Conservation (phyloP, 23 red algal genomes). For the Gracilaria domingensis region DNA sequence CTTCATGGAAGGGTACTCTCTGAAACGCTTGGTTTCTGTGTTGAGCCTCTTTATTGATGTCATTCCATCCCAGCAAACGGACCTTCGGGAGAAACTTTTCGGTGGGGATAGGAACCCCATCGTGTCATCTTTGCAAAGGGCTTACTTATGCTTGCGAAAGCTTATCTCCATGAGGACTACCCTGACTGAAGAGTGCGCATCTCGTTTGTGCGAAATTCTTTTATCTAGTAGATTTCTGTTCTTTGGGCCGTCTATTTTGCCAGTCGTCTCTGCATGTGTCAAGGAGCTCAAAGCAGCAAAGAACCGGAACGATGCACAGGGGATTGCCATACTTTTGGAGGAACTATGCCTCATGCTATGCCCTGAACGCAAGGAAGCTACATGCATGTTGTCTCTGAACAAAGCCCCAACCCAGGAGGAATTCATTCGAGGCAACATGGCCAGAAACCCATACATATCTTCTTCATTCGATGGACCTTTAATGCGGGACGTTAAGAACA, state of each 20-base stretch:
- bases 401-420: constrained; percentile 95
- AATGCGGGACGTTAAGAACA: constrained; percentile 89
- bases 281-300: constrained; percentile 59
- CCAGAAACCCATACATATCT: constrained; percentile 71
- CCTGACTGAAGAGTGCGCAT: constrained; percentile 72
- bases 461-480: constrained; percentile 69
- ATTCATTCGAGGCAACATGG: constrained; percentile 84
- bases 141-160: constrained; percentile 72
- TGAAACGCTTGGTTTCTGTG: constrained; percentile 60
- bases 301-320: constrained; percentile 52
- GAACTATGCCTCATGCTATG: constrained; percentile 71
- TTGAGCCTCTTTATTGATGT: constrained; percentile 48
- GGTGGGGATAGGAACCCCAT: constrained; percentile 29
- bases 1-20: constrained; percentile 72
- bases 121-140: constrained; percentile 49
- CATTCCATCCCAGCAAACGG: constrained; percentile 37
- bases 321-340: constrained; percentile 67
- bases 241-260: constrained; percentile 24
- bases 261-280: constrained; percentile 65
- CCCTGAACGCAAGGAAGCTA: constrained; percentile 63
- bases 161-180: constrained; percentile 70
- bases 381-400: constrained; percentile 58
- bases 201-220: constrained; percentile 64
- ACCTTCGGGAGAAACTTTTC: constrained; percentile 39
- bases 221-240: constrained; percentile 55